Conservation (phyloP, 1,139 yeast genomes). For the Suhomyces anneliseae region DNA sequence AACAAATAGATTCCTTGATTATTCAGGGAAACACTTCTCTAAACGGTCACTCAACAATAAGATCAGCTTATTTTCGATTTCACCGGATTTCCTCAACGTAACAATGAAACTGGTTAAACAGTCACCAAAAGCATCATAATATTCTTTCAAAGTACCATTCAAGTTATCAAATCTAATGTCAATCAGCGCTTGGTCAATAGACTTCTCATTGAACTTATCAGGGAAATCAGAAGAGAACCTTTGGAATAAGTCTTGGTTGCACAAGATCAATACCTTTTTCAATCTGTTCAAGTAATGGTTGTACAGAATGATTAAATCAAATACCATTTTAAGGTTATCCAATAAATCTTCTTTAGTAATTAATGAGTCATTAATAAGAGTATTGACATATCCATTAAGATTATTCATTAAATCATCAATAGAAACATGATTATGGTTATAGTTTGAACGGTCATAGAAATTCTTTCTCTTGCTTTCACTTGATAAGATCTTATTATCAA, state of each 20-base stretch:
- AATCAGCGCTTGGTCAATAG: constrained; percentile 40
- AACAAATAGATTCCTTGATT: neutral
- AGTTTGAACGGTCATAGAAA: constrained; percentile 1
- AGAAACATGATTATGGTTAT: constrained; percentile 25
- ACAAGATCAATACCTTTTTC: constrained; percentile 54
- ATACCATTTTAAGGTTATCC: constrained; percentile 44
- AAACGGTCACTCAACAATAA: constrained; percentile 53
- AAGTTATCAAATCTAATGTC: constrained; percentile 45
- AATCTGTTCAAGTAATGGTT: constrained; percentile 55
- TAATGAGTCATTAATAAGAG: constrained; percentile 66
- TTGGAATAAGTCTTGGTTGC: constrained; percentile 48
- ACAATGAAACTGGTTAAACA: constrained; percentile 55
- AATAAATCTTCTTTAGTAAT: constrained; percentile 62
- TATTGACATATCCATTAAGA: constrained; percentile 61
- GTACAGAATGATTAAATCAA: constrained; percentile 52
- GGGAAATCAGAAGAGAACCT: constrained; percentile 42
- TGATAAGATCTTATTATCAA: constrained; percentile 29
- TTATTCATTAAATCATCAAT: constrained; percentile 51
- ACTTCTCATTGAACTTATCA: constrained; percentile 36
- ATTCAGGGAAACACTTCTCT: constrained; percentile 43
- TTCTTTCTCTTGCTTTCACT: constrained; percentile 6
- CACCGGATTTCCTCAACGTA: constrained; percentile 59
- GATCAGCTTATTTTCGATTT: constrained; percentile 60
- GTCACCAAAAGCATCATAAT: constrained; percentile 55
- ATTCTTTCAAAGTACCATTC: constrained; percentile 49